A percentile compares a stretch with the other conserved stretches of the same genome.
Conservation (phyloP, 495 filamentous ascomycete genomes). For the Hypomontagnella monticulosa region DNA sequence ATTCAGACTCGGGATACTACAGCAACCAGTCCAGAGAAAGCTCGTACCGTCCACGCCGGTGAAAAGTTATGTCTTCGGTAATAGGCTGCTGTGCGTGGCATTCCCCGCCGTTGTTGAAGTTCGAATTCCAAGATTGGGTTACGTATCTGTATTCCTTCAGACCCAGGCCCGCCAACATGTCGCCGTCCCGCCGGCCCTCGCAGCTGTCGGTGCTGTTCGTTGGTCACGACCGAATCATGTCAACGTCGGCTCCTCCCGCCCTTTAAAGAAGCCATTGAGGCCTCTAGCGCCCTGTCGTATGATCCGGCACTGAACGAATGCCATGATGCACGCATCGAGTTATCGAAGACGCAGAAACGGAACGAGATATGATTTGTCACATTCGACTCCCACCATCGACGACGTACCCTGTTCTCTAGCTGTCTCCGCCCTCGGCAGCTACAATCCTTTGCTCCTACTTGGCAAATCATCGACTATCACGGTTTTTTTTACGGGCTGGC, state of each 20-base stretch:
- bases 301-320: constrained; percentile 26
- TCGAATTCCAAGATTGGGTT: constrained; percentile 58
- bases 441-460: constrained; percentile 23
- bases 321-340: constrained; percentile 25
- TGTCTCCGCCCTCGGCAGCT: constrained; percentile 17
- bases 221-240: constrained; percentile 58
- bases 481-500: constrained; percentile 20
- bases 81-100: constrained; percentile 58
- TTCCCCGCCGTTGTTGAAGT: constrained; percentile 55
- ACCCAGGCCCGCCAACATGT: constrained; percentile 47
- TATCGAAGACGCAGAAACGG: constrained; percentile 40
- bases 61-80: constrained; percentile 64
- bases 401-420: constrained; percentile 4
- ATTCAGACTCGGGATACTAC: constrained; percentile 64
- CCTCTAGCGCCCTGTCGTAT: constrained; percentile 24
- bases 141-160: constrained; percentile 62
- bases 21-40: constrained; percentile 57
- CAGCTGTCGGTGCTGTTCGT: constrained; percentile 59
- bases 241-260: constrained; percentile 54
- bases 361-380: constrained; percentile 21
- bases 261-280: constrained; percentile 36
- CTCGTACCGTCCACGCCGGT: constrained; percentile 55
- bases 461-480: constrained; percentile 19
- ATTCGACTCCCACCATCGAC: constrained; percentile 7
- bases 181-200: constrained; percentile 54